Conservation (phyloP, 2,329 filamentous ascomycete genomes). For the Colletotrichum simmondsii region DNA sequence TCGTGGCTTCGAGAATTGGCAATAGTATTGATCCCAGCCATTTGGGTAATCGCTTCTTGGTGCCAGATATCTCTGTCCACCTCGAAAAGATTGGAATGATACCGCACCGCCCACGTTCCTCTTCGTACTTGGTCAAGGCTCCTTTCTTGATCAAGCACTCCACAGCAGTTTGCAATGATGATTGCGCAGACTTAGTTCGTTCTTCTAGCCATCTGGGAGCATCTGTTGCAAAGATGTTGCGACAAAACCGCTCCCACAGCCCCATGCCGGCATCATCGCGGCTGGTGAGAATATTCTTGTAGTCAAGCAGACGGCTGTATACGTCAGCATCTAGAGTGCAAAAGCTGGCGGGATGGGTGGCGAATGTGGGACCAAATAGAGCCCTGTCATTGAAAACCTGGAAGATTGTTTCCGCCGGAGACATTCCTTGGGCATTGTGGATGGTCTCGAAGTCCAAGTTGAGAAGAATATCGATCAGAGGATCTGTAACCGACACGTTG, state of each 20-base stretch:
- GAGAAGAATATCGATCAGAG: slow-evolving; percentile 40
- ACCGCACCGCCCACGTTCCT: neutral
- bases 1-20: neutral
- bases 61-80: neutral
- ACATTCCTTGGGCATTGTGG: slow-evolving; percentile 34
- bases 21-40: neutral
- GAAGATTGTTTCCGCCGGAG: slow-evolving; percentile 44
- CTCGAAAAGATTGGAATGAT: neutral
- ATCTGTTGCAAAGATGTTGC: neutral
- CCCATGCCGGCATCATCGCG: neutral
- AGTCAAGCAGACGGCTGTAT: slow-evolving; percentile 4
- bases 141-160: neutral
- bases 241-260: slow-evolving; percentile 26
- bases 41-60: neutral
- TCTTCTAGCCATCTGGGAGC: neutral
- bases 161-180: neutral
- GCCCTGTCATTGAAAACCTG: slow-evolving; percentile 35
- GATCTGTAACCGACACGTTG: slow-evolving; percentile 38
- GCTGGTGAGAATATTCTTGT: neutral
- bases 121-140: slow-evolving; percentile 7
- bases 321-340: neutral
- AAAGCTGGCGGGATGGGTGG: neutral
- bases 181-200: neutral
- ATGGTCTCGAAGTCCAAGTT: slow-evolving; percentile 35
- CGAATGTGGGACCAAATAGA: no score